Conservation (phyloP, 78 protist species). For the Mantamonas sphyraenae region DNA sequence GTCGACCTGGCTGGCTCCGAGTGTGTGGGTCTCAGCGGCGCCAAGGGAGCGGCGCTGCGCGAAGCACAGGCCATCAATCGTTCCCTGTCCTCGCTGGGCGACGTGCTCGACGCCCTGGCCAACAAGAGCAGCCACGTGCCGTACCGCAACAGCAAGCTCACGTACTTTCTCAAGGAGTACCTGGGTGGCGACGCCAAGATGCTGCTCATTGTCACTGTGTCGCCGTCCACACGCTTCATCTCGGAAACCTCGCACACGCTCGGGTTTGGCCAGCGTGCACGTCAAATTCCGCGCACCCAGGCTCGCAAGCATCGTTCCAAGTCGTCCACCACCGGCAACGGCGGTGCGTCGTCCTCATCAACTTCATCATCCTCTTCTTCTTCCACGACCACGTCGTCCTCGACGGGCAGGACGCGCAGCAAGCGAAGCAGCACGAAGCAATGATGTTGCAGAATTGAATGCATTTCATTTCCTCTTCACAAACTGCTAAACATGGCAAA, state of each 20-base stretch:
- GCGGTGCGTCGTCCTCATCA: too few species aligned
- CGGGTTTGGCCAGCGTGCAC: too few species aligned
- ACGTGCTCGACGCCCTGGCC: slow-evolving; percentile 36
- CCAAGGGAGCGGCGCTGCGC: slow-evolving; percentile 22
- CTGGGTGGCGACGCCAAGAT: slow-evolving; percentile 23
- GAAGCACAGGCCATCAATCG: slow-evolving; percentile 40
- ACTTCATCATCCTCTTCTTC: too few species aligned
- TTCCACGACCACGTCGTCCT: too few species aligned
- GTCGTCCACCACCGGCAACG: too few species aligned
- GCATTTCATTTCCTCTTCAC: too few species aligned
- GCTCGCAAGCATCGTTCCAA: too few species aligned
- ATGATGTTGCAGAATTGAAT: too few species aligned
- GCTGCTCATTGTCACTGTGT: slow-evolving; percentile 7
- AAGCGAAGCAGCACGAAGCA: too few species aligned
- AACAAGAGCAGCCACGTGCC: slow-evolving; percentile 21
- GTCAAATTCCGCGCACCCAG: too few species aligned
- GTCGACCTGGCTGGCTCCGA: slow-evolving; percentile 75
- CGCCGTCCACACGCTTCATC: not conserved
- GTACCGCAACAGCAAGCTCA: slow-evolving; percentile 33
- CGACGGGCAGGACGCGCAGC: too few species aligned
- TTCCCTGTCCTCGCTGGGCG: slow-evolving; percentile 25
- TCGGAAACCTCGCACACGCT: slow-evolving; percentile 13
- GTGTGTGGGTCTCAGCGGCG: slow-evolving; percentile 21
- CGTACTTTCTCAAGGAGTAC: slow-evolving; percentile 39
- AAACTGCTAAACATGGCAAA: too few species aligned